Evolutionary conservation across 306 rosid species (phyloP), one percentile per base, ranked within the genome.

Genomic region (Citrullus mucosospermus): DNA sequence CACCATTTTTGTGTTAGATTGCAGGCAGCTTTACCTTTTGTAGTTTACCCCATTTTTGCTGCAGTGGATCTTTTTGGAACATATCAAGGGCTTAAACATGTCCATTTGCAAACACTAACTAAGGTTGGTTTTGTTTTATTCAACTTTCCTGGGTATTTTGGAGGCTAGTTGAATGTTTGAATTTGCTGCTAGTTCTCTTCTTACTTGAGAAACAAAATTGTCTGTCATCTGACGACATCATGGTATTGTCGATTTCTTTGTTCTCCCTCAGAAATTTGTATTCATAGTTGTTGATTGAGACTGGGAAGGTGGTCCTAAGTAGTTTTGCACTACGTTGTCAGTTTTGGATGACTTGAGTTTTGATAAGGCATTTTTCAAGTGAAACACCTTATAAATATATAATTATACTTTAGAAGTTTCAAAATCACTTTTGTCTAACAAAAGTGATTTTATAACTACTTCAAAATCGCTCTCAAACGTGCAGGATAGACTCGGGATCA

Each of bases 401-500:
- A 32, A 32, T 32, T 32, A 2, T 3, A 32, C 2, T 32, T 32
- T 32, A 32, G 36, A 32, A 32, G n/a, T 51, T 51, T 51, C n/a
- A 1, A 0, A 51, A 32, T 32, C 36, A 32, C 36, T 32, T 32
- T 32, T 32, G 36, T 32, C 34, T 32, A 15, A 4, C 8, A 51
- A 51, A 51, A 3, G 8, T 51, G 56, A 51, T 51, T 51, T 68
- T 38, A 2, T 38, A 17, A 8, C 43, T 22, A 15, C 15, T 15
- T 67, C 41, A 7, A 48, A 48, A 43, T 43, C 3, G 9, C 10
- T 44, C 50, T 44, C 50, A 44, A 44, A 48, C 54, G 13, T 48
- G 54, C 54, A 93, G 98, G 98, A 92, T 90, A 89, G 98, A 87
- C 93, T 94, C 82, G 96, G 92, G 89, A 88, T 92, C 78, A 83